Evolutionary conservation across 208 protist species (phyloP), one percentile per base, ranked within the genome.

Genomic region (Leishmania aethiopica): DNA sequence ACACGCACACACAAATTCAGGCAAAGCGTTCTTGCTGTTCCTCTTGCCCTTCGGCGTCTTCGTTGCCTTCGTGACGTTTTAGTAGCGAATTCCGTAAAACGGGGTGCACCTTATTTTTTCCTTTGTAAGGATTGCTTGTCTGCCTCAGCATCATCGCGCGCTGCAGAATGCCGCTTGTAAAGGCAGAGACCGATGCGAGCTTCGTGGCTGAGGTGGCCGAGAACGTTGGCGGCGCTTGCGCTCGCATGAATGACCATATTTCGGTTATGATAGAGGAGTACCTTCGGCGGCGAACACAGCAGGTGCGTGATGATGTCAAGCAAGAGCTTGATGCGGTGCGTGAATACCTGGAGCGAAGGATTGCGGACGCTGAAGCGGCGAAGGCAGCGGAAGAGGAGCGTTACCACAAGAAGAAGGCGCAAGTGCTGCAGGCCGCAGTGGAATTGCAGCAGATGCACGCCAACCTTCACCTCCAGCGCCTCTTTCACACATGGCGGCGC

Each of bases 231-330:
- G 74, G 73, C 57, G n/a, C 79, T 6, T 81, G 80, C 59, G 37
- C 53, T 28, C 75, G 78, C 17, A 77, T 77, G 70, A 83, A 82
- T n/a, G 75, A 81, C 2, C 85, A 90, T 59, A 87, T 83, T n/a
- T 79, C 85, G 19, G 83, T 66, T 10, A 94, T 94, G 90, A 90
- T 95, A 45, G 88, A 92, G 71, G 88, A 92, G 78, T 95, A 95
- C 53, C 84, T 95, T 28, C 86, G 85, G 25, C 85, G 84, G 3
- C 86, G 89, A 19, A 45, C 66, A 2, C 80, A 86, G 59, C 74
- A 85, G 22, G 75, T 82, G 64, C 84, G 77, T 55, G 47, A 79
- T 19, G 70, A 75, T 28, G 60, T 60, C 42, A 17, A 66, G 45
- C 35, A 81, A 51, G 75, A 73, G 42, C 51, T 77, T 37, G 72